Conservation (phyloP, 192 early-diverging fungal genomes). For the Paraglomus brasilianum region DNA sequence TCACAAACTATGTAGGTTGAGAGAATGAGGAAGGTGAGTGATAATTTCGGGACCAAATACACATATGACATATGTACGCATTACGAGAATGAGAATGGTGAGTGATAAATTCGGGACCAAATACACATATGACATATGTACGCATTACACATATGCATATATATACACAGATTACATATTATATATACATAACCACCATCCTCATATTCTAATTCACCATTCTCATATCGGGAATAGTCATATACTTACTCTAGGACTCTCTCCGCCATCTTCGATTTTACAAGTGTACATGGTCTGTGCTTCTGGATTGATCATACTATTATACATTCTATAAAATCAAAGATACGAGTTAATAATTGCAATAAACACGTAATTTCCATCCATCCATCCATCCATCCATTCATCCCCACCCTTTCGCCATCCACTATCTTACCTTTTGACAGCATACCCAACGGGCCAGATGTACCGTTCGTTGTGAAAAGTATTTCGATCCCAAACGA, state of each 20-base stretch:
- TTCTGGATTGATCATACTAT: slow-evolving; percentile 53
- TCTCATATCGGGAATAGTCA: no score
- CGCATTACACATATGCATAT: slow-evolving; percentile 1
- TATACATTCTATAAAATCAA: slow-evolving; percentile 42
- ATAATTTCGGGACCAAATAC: not conserved
- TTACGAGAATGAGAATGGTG: not conserved
- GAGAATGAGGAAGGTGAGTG: not conserved
- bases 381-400: not conserved
- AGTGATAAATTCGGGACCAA: not conserved
- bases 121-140: slow-evolving; percentile 23
- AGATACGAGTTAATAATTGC: not conserved
- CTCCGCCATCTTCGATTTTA: slow-evolving; percentile 79
- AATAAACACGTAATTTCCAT: not conserved
- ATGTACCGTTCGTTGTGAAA: slow-evolving; percentile 93
- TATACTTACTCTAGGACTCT: slow-evolving; percentile 56
- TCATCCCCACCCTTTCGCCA: no score
- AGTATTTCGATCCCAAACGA: slow-evolving; percentile 70
- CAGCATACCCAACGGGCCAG: slow-evolving; percentile 86
- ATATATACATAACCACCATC: no score
- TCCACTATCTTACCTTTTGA: slow-evolving; percentile 49
- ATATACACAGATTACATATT: not conserved
- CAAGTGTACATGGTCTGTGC: slow-evolving; percentile 64
- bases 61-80: slow-evolving; percentile 27
- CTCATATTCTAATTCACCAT: no score
- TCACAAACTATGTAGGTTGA: slow-evolving; percentile 59